These are phyloP conservation scores for Anisodus acutangulus DNA, from an alignment of 257 asterid species.

Conservation along the genomic window DNA sequence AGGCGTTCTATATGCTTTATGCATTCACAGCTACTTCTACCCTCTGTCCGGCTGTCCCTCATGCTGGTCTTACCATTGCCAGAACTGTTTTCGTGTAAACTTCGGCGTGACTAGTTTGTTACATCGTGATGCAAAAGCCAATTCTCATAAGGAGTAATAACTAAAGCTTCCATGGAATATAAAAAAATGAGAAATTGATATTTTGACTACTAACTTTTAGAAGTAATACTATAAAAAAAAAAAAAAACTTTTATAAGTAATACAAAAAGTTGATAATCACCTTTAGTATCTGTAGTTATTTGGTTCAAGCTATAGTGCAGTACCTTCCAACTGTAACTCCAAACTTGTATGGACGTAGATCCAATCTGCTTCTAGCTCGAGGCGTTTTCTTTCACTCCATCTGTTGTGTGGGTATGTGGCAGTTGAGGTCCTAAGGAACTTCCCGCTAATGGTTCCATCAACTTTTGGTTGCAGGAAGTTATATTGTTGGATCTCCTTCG, in stretches of 20 bases:
- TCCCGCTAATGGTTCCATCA: slow-evolving; percentile 19
- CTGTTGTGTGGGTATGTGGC: slow-evolving; percentile 26
- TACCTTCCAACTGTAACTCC: background rate
- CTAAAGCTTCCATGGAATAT: background rate
- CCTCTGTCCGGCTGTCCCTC: slow-evolving; percentile 5
- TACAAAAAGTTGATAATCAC: background rate
- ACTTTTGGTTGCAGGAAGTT: slow-evolving; percentile 62
- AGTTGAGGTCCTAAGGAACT: background rate
- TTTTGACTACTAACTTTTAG: background rate
- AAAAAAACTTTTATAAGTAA: background rate
- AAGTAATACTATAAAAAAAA: background rate
- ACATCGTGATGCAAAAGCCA: background rate
- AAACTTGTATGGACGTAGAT: background rate
- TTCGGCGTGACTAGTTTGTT: background rate
- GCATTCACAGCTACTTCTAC: background rate
- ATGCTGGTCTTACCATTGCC: background rate
- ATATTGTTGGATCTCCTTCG: slow-evolving; percentile 87
- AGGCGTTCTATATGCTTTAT: background rate
- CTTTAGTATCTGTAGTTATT: background rate
- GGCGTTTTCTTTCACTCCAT: background rate
- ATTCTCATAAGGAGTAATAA: background rate
- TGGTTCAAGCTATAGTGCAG: background rate
- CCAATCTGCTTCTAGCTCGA: background rate
- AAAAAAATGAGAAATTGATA: slow-evolving; percentile 2
- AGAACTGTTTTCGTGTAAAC: slow-evolving; percentile 7